Percentiles rank a stretch among this genome's conserved stretches.
These are phyloP conservation scores for Protea cynaroides DNA, from an alignment of 164 flowering plant genomes.

Conservation along the genomic window DNA sequence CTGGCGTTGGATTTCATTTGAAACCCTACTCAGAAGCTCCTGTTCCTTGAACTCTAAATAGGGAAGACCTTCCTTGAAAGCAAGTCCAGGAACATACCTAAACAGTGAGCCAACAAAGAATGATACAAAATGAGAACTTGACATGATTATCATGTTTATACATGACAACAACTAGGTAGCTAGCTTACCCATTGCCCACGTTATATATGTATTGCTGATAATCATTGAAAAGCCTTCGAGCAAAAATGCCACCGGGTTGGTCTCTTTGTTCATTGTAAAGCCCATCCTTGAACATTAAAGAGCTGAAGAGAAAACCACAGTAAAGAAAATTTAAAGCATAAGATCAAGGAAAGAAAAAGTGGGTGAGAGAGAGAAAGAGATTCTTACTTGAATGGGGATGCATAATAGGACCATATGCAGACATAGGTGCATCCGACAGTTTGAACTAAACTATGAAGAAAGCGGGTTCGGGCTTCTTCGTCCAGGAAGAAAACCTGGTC, in stretches of 20 bases:
- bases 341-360: constrained; percentile 6
- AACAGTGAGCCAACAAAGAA: neutral
- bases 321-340: constrained; percentile 6
- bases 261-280: constrained; percentile 29
- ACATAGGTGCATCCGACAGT: constrained; percentile 50
- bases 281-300: constrained; percentile 39
- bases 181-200: constrained; percentile 29
- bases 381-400: constrained; percentile 35
- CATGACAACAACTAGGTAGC: neutral
- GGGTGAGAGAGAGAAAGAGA: constrained; percentile 7
- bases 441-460: constrained; percentile 30
- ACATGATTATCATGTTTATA: neutral
- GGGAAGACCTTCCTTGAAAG: constrained; percentile 45
- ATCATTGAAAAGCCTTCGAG: constrained; percentile 33
- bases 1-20: constrained; percentile 36
- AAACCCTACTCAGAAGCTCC: constrained; percentile 38
- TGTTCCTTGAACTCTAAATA: constrained; percentile 38
- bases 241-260: constrained; percentile 26
- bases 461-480: constrained; percentile 22
- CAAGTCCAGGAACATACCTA: constrained; percentile 64
- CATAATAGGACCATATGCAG: constrained; percentile 63
- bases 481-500: constrained; percentile 40
- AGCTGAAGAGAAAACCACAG: constrained; percentile 21
- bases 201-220: constrained; percentile 25
- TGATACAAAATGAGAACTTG: neutral